Base-by-base conservation (phyloP, 495 filamentous ascomycete genomes). In the Lasiosphaeria hispida region DNA sequence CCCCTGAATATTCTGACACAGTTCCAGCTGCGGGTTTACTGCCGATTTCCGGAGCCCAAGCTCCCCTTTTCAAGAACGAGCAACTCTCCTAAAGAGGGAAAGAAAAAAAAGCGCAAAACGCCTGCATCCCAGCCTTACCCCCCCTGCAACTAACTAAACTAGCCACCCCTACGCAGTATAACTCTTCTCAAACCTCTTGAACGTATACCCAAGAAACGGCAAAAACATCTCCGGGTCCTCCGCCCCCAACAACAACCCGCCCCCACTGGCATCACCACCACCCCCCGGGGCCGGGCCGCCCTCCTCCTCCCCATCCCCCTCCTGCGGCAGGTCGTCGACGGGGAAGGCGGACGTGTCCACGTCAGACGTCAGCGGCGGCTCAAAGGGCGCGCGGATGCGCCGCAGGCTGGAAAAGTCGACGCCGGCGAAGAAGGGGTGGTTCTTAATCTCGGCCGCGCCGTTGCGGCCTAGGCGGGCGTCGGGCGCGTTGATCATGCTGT, bases 131-230 rank as follows among this genome's bases (percentile, higher is more conserved):
- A 10, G 43, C 8, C n/a, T n/a, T 23, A 47, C 10, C 8, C 7
- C 14, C 42, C 17, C 11, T 44, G 42, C 43, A 17, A 35, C 33
- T 13, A 8, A 48, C 42, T 41, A 37, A n/a, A n/a, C n/a, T n/a
- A n/a, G n/a, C n/a, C n/a, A n/a, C n/a, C 9, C 49, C 70, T 62
- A 75, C 39, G 64, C 69, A 63, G 72, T 47, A 23, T 19, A 74
- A 62, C 72, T 77, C 58, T 86, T 87, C 75, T 95, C 91, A 73
- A 97, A 96, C 53, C 91, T 85, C 77, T 95, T 96, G 78, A 93
- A 97, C 18, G 92, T 96, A 69, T 97, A 97, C n/a, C 92, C 92
- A 66, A 96, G 92, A 73, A 97, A 97, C 1, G 92, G 92, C 65
- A 96, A 73, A 63, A 83, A 88, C 83, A 96, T 89, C 77, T 96